phyloP scores from a whole-genome alignment of 1,284 basidiomycete genomes.

The Cryptococcus floricola region DNA sequence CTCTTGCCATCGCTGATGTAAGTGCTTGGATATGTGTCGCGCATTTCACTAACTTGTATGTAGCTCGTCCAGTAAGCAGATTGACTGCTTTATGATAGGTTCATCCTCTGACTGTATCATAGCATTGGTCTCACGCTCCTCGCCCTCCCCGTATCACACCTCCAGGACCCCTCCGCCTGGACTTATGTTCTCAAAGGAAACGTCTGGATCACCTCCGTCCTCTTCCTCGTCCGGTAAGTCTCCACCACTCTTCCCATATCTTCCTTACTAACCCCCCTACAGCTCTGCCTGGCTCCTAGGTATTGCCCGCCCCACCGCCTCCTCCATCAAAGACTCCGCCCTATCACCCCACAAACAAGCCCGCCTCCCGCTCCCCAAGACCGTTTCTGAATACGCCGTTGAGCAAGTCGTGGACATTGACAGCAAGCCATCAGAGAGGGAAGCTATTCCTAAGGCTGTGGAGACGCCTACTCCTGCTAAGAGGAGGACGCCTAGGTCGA shows the following conservation, averaged over 20 bases:
- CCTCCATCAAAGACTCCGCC: neutral
- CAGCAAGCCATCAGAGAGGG: neutral
- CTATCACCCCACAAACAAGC: neutral
- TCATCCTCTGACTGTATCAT: neutral
- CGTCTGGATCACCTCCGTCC: constrained; percentile 38
- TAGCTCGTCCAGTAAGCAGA: constrained; percentile 18
- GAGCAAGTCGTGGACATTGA: constrained; percentile 4
- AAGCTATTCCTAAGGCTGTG: neutral
- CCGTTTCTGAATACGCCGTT: constrained; percentile 3
- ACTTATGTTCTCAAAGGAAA: constrained; percentile 46
- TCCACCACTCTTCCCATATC: neutral
- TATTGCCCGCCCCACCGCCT: constrained; percentile 4
- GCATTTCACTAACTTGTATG: neutral
- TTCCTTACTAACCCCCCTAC: constrained; percentile 1
- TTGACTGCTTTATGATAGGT: neutral
- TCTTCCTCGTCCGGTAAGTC: constrained; percentile 42
- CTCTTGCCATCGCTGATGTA: constrained; percentile 47
- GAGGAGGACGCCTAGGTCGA: neutral
- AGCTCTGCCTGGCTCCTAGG: constrained; percentile 13
- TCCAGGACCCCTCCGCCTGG: constrained; percentile 37
- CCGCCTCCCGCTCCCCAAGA: constrained; percentile 10
- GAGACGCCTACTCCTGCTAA: neutral
- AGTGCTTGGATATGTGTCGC: constrained; percentile 12
- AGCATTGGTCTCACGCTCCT: constrained; percentile 35
- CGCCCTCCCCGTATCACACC: constrained; percentile 30